Evolutionary conservation across 2,329 filamentous ascomycete species (phyloP).

Genomic region (Sarocladium brachiariae): DNA sequence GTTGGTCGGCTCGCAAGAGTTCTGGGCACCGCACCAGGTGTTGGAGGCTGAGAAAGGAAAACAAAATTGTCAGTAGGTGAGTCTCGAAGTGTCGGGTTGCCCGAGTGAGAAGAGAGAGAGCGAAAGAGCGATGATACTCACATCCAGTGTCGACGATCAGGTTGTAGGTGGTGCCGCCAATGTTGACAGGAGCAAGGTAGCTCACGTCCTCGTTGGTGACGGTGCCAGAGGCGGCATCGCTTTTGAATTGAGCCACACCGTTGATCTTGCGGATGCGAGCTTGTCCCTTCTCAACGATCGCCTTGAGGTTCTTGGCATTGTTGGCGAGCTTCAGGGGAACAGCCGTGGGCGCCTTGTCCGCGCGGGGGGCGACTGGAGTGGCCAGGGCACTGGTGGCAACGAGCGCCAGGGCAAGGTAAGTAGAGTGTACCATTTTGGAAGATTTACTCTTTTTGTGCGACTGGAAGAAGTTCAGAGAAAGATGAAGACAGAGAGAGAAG

Average conservation of each 20-base stretch:
- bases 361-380: constrained; percentile 17
- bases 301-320: constrained; percentile 18
- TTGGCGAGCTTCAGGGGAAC: constrained; percentile 18
- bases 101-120: no score
- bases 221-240: constrained; percentile 16
- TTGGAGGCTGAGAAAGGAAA: constrained; percentile 16
- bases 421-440: constrained; percentile 1
- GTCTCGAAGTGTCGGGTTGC: no score
- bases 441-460: no score
- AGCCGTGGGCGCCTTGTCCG: constrained; percentile 14
- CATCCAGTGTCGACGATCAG: constrained; percentile 24
- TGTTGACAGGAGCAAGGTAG: constrained; percentile 20
- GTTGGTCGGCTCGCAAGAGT: constrained; percentile 25
- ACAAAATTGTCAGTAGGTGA: no score
- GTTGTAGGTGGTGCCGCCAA: constrained; percentile 19
- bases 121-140: constrained; percentile 9
- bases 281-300: constrained; percentile 18
- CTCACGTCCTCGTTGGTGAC: constrained; percentile 20
- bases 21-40: constrained; percentile 12
- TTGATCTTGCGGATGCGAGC: constrained; percentile 19
- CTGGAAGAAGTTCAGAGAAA: not conserved
- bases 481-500: not conserved
- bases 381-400: constrained; percentile 18
- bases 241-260: constrained; percentile 10
- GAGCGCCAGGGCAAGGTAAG: constrained; percentile 1